Evolutionary conservation across 1,284 basidiomycete species (phyloP).

Genomic region (Coniferiporia sulphurascens): DNA sequence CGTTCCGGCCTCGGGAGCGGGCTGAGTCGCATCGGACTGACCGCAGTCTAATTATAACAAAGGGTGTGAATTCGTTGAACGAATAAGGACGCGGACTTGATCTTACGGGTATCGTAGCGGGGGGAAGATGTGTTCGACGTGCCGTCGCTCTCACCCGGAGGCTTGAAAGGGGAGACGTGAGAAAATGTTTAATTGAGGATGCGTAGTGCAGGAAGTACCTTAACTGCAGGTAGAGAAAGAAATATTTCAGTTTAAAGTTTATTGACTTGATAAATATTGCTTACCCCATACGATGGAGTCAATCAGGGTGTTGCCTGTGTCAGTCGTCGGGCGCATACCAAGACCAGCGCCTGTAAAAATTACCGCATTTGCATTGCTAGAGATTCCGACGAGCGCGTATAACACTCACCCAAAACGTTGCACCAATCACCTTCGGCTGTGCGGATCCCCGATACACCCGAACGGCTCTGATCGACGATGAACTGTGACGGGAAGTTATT

Average conservation of each 20-base stretch:
- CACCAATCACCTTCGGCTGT: conserved; percentile 23
- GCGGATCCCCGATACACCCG: conserved; percentile 19
- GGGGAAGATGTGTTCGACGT: conserved; percentile 25
- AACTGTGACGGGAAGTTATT: conserved; percentile 22
- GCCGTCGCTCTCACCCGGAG: conserved; percentile 28
- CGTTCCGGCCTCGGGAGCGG: conserved; percentile 27
- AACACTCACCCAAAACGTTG: conserved; percentile 17
- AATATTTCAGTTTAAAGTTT: not conserved
- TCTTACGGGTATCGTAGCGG: conserved; percentile 25
- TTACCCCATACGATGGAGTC: conserved; percentile 20
- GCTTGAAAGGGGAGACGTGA: conserved; percentile 23
- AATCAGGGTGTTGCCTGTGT: conserved; percentile 21
- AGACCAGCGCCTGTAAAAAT: conserved; percentile 18
- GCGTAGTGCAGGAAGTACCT: not conserved
- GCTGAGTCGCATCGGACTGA: conserved; percentile 25
- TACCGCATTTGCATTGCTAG: not conserved
- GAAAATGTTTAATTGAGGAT: not conserved
- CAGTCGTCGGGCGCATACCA: conserved; percentile 19
- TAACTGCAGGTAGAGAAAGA: not conserved
- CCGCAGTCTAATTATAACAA: conserved; percentile 14
- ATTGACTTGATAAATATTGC: not conserved
- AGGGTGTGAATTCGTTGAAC: not conserved
- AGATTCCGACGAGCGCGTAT: not conserved
- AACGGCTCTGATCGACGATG: conserved; percentile 22
- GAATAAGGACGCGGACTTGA: not conserved